phyloP scores from a whole-genome alignment of 2,329 filamentous ascomycete species.

The Falciphora oryzae region DNA sequence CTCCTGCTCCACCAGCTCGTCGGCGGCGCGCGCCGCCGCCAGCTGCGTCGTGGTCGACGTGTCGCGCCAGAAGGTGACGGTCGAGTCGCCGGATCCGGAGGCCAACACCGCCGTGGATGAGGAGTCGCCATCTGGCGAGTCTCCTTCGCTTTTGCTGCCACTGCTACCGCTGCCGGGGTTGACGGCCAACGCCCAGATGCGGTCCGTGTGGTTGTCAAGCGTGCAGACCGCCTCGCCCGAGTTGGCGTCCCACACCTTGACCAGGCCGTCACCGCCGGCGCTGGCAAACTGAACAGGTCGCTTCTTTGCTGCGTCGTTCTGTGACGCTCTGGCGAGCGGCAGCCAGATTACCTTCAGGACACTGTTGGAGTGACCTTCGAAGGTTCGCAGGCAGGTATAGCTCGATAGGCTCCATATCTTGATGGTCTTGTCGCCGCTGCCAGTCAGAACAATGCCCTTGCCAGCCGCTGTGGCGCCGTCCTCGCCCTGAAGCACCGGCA shows the following conservation, averaged over 20 bases:
- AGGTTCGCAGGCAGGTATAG: constrained; percentile 87
- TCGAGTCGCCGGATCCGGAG: constrained; percentile 88
- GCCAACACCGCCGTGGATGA: constrained; percentile 47
- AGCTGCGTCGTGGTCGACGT: constrained; percentile 76
- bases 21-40: constrained; percentile 65
- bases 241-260: constrained; percentile 92
- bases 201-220: constrained; percentile 92
- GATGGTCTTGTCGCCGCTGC: constrained; percentile 91
- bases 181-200: constrained; percentile 84
- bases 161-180: constrained; percentile 43
- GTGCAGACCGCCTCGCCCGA: constrained; percentile 82
- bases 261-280: constrained; percentile 87
- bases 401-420: constrained; percentile 92
- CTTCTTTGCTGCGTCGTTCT: constrained; percentile 47
- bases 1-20: constrained; percentile 80
- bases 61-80: constrained; percentile 92
- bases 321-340: constrained; percentile 43
- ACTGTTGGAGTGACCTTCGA: constrained; percentile 94
- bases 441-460: constrained; percentile 80
- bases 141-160: neutral
- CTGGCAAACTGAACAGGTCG: constrained; percentile 67
- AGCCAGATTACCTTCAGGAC: constrained; percentile 93
- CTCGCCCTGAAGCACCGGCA: constrained; percentile 67
- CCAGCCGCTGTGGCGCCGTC: constrained; percentile 61
- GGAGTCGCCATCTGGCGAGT: neutral